Percentiles rank a stretch among this genome's conserved stretches.
phyloP scores from a whole-genome alignment of 2,329 filamentous ascomycete species.

The Xylaria digitata region DNA sequence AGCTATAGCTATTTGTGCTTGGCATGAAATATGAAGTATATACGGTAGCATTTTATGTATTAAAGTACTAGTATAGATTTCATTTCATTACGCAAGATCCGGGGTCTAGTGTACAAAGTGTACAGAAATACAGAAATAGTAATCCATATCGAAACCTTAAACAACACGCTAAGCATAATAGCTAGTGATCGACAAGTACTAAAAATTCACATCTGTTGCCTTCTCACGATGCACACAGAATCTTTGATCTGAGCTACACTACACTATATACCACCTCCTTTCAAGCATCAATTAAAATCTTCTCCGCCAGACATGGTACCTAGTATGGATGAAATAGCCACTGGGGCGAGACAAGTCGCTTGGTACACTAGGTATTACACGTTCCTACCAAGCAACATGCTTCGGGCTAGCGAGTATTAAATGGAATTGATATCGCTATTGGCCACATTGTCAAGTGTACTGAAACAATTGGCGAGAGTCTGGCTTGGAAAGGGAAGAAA shows the following conservation, averaged over 20 bases:
- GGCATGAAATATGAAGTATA: background rate
- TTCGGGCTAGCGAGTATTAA: slow-evolving; percentile 1
- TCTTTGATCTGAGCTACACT: slow-evolving; percentile 26
- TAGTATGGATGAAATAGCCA: background rate
- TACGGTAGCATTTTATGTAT: background rate
- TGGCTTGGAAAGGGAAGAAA: slow-evolving; percentile 2
- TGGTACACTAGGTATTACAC: background rate
- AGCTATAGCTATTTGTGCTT: background rate
- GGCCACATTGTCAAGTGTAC: slow-evolving; percentile 14
- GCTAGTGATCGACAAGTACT: slow-evolving; percentile 24
- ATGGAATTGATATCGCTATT: slow-evolving; percentile 13
- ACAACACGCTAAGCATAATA: slow-evolving; percentile 14
- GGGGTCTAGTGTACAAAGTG: slow-evolving; percentile 3
- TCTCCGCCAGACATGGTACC: background rate
- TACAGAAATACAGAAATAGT: background rate
- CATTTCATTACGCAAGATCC: background rate
- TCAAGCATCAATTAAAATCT: slow-evolving; percentile 4
- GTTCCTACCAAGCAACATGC: slow-evolving; percentile 5
- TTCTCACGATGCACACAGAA: slow-evolving; percentile 26
- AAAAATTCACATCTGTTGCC: slow-evolving; percentile 1
- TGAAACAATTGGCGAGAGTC: slow-evolving; percentile 26
- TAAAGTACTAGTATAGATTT: background rate
- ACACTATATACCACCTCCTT: background rate
- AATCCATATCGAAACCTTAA: slow-evolving; percentile 25
- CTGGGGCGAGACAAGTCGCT: slow-evolving; percentile 9